Evolutionary conservation across 495 filamentous ascomycete species (phyloP), one percentile per base, ranked within the genome.

Genomic region (Stereocaulon alpinum): DNA sequence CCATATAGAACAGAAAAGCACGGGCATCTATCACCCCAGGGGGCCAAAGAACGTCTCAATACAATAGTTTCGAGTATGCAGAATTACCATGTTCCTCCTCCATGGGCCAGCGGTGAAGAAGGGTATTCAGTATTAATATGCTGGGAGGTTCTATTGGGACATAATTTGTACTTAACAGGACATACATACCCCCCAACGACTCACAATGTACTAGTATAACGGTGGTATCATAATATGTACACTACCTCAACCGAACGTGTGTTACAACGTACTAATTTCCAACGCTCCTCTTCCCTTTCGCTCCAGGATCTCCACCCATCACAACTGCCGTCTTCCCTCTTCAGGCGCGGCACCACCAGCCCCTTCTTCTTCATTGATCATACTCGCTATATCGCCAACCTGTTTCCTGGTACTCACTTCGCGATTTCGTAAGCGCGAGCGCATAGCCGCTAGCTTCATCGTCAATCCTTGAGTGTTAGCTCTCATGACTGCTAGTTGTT

Each of bases 401-500:
- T 95, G 90, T 72, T 86, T 86, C 53, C 90, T 77, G 70, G 89
- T 88, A 53, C 86, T 86, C 44, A 95, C 77, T 72, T 95, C 90
- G 17, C 73, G 67, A 55, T 80, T 75, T 61, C 74, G 73, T 63
- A 81, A 69, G 48, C 76, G 72, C 43, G 71, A 70, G 58, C 74
- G 72, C 63, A 75, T 73, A 43, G 81, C 72, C 76, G 77, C 70
- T 82, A 85, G 65, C 67, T 83, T 81, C 63, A 82, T 76, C 80
- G 88, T 86, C 89, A 93, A 87, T 93, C 88, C 88, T 88, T 82
- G 89, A 78, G 88, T 75, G 65, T 73, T 79, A 74, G 83, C 88
- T 82, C 88, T 92, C 88, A 86, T 91, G 89, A 91, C 89, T 81
- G 89, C 85, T 92, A 80, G 80, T 94, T 94, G 86, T 86, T 91